Conservation (phyloP, 169 alveolate genomes). For the Hepatocystis sp. region DNA sequence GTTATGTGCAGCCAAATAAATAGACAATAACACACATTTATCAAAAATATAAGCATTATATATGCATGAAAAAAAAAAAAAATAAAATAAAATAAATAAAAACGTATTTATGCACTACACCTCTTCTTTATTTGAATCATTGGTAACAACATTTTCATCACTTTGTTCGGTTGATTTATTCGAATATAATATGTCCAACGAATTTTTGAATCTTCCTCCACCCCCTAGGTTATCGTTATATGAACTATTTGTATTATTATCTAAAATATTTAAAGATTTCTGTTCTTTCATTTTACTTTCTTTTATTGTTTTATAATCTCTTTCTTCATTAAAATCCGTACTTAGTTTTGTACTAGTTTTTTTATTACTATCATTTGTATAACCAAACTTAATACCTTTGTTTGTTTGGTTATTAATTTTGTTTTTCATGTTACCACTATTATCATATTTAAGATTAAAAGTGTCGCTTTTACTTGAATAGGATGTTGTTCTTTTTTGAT, state of each 20-base stretch:
- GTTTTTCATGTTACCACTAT: slow-evolving; percentile 1
- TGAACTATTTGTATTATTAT: slow-evolving; percentile 9
- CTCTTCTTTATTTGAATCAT: slow-evolving; percentile 45
- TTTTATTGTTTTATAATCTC: background rate
- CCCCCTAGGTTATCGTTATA: slow-evolving; percentile 16
- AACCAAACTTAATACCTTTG: no score
- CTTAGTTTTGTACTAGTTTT: no score
- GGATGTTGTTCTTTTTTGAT: no score
- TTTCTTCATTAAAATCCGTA: no score
- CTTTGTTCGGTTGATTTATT: slow-evolving; percentile 7
- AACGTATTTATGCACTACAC: no score
- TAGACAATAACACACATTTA: background rate
- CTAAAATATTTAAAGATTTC: slow-evolving; percentile 5
- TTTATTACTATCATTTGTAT: no score
- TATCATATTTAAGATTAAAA: slow-evolving; percentile 16
- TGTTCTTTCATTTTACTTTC: slow-evolving; percentile 4
- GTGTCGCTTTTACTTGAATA: no score
- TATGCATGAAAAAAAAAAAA: background rate
- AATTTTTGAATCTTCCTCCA: background rate
- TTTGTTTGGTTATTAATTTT: no score
- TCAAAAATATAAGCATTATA: background rate
- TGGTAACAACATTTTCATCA: slow-evolving; percentile 3
- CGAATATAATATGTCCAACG: slow-evolving; percentile 56
- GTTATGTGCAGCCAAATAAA: background rate
- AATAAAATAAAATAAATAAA: no score